Percentiles rank a stretch among this genome's conserved stretches.
phyloP scores from a whole-genome alignment of 768 basidiomycete species.

The Pulveroboletus sp. region DNA sequence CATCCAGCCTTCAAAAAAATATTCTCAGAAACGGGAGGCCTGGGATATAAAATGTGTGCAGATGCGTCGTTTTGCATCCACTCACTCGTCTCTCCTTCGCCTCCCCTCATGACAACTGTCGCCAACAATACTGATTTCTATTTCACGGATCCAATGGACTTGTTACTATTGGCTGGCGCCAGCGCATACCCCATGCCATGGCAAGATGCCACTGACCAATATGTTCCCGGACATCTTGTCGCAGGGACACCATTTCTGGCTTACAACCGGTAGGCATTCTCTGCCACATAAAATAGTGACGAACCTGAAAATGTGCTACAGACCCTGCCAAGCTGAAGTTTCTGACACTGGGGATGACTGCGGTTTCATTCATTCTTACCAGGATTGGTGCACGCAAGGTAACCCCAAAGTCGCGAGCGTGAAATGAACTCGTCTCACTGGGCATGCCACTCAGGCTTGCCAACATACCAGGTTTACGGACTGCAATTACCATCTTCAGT shows the following conservation, averaged over 20 bases:
- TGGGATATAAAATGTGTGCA: constrained; percentile 2
- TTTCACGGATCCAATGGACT: neutral
- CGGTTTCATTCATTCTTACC: neutral
- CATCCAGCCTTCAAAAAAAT: too few species aligned
- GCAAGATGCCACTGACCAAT: neutral
- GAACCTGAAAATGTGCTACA: neutral
- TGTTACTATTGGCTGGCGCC: neutral
- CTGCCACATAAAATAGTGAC: neutral
- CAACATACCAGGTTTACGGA: neutral
- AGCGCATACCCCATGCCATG: neutral
- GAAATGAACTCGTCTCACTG: neutral
- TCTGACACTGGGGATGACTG: neutral
- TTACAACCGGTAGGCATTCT: neutral
- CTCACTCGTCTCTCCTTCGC: too few species aligned
- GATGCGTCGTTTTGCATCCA: neutral
- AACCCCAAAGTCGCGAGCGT: neutral
- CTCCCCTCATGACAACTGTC: neutral
- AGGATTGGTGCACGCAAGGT: neutral
- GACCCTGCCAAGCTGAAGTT: neutral
- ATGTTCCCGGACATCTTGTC: neutral
- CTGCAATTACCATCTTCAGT: neutral
- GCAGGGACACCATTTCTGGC: neutral
- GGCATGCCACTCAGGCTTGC: neutral
- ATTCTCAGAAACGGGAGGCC: neutral
- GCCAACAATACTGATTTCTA: neutral